Conservation (phyloP, 257 asterid species). For the Lavandula angustifolia region DNA sequence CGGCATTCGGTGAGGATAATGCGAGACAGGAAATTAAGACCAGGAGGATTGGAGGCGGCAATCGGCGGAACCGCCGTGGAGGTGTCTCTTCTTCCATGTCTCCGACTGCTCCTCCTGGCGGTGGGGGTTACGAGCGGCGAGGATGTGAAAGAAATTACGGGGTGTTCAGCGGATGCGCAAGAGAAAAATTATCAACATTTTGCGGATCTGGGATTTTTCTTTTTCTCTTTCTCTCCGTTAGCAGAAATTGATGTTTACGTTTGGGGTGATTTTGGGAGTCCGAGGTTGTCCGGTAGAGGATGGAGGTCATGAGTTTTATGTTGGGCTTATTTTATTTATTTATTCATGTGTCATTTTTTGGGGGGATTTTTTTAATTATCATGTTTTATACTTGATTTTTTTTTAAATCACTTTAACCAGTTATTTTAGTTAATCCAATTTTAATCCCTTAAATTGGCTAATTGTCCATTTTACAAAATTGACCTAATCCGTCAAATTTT, state of each 20-base stretch:
- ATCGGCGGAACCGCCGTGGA: constrained; percentile 38
- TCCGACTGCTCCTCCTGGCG: constrained; percentile 42
- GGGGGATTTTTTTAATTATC: too few species aligned
- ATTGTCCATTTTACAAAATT: too few species aligned
- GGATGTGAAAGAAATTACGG: constrained; percentile 27
- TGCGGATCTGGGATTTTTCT: background rate
- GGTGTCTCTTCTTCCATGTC: constrained; percentile 40
- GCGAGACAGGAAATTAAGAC: constrained; percentile 43
- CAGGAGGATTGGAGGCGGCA: constrained; percentile 40
- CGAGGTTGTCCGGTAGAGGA: constrained; percentile 9
- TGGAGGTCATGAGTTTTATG: too few species aligned
- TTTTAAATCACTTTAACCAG: too few species aligned
- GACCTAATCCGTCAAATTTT: too few species aligned
- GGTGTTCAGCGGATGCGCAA: background rate
- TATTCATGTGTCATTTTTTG: too few species aligned
- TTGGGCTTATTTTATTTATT: too few species aligned
- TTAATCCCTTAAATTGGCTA: too few species aligned
- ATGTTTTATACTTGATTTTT: too few species aligned
- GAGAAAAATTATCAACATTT: constrained; percentile 2
- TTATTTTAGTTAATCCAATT: too few species aligned
- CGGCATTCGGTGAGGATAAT: constrained; percentile 2
- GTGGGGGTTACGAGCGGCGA: constrained; percentile 28
- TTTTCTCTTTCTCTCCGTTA: constrained; percentile 10
- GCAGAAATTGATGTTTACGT: constrained; percentile 17
- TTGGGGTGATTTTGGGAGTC: constrained; percentile 1